Evolutionary conservation across 1,284 basidiomycete genomes (phyloP), one percentile per base, ranked within the genome.

Genomic region (Agaricales sp.): DNA sequence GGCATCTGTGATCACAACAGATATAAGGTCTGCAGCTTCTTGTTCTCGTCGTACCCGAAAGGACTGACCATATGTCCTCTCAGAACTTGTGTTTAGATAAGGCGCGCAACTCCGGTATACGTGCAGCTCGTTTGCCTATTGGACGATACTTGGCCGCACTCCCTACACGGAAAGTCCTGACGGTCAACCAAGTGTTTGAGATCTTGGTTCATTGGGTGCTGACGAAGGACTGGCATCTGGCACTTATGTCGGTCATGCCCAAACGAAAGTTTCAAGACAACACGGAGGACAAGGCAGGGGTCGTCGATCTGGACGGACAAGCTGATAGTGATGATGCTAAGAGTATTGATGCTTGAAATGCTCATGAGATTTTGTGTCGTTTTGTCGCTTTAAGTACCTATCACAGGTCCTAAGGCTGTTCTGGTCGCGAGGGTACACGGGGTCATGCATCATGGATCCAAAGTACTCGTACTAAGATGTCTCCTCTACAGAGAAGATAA

Each of bases 1-100:
- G 96, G 95, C 13, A 88, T 99, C 55, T 89, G 89, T 53, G 96
- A 99, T 65, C 88, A 88, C 58, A 99, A 99, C 67, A 83, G 95
- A 30, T 89, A 97, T 75, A 99, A 97, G 77, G 92, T 88, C 57
- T n/a, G 50, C 66, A 55, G 12, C 16, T 14, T 43, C 35, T 23
- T 22, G 16, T 45, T 49, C 35, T 44, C 45, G 30, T 50, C 35
- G 11, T 46, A 44, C 48, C 37, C 25, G 8, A 45, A 37, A 23
- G 49, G 22, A 45, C 47, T 24, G 13, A 50, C 16, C 26, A 51
- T 53, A 46, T 46, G 45, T 11, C 13, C 13, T 52, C 48, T 24
- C 60, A 95, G 91, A 87, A 85, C 61, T 71, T 99, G 18, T 99
- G 96, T 63, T 73, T 89, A 49, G 76, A 91, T 62, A 96, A 95